These are phyloP conservation scores for Emergomyces pasteurianus DNA, from an alignment of 2,329 filamentous ascomycete genomes.

Conservation along the genomic window DNA sequence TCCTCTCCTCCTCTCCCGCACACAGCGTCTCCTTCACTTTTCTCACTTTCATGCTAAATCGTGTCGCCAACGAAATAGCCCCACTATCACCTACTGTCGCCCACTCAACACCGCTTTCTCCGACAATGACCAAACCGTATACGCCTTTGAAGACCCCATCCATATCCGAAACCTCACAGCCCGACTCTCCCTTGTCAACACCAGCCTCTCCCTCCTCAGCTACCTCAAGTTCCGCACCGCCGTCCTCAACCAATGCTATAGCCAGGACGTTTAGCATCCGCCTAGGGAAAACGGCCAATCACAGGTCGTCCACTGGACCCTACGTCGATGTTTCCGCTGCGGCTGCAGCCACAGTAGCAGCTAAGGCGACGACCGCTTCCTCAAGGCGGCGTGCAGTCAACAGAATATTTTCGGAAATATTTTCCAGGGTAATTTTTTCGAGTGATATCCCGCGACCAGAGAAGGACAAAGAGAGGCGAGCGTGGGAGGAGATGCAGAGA, in stretches of 20 bases:
- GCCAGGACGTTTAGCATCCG: slow-evolving; percentile 7
- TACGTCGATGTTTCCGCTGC: slow-evolving; percentile 10
- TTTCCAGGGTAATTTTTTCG: slow-evolving; percentile 53
- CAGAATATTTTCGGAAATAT: slow-evolving; percentile 51
- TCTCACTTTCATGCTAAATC: slow-evolving; percentile 61
- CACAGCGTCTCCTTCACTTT: slow-evolving; percentile 88
- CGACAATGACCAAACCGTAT: slow-evolving; percentile 6
- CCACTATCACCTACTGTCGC: slow-evolving; percentile 20
- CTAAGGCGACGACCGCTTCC: slow-evolving; percentile 27
- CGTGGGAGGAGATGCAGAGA: slow-evolving; percentile 51
- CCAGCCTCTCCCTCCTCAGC: slow-evolving; percentile 14
- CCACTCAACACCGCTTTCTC: slow-evolving; percentile 12
- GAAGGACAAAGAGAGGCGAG: slow-evolving; percentile 48
- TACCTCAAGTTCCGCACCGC: not conserved
- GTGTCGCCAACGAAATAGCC: slow-evolving; percentile 44
- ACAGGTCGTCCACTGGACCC: slow-evolving; percentile 3
- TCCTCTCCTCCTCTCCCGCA: slow-evolving; percentile 57
- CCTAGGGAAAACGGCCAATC: slow-evolving; percentile 3
- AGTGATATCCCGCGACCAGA: slow-evolving; percentile 23
- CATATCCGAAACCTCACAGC: slow-evolving; percentile 13
- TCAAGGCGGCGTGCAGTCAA: slow-evolving; percentile 49
- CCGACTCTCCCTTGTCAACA: slow-evolving; percentile 20
- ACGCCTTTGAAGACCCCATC: slow-evolving; percentile 16
- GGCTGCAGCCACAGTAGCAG: slow-evolving; percentile 5
- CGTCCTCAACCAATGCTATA: slow-evolving; percentile 2